Conservation (phyloP, 257 asterid species). For the Solanum chmielewskii region DNA sequence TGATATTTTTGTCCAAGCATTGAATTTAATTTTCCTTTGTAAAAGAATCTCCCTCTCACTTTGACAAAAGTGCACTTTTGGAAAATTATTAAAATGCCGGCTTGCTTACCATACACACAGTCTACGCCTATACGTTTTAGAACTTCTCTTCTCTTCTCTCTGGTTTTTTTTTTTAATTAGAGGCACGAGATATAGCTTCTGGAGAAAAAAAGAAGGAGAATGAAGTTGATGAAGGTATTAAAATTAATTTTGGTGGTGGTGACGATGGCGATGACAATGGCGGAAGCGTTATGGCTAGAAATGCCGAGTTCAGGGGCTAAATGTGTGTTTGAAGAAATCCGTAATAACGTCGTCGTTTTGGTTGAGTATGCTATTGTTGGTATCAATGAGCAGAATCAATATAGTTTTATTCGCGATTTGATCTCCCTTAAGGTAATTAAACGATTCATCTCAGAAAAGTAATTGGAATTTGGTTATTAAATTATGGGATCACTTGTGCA, state of each 20-base stretch:
- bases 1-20: too few species aligned
- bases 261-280: conserved; percentile 19
- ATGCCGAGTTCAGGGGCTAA: conserved; percentile 46
- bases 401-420: conserved; percentile 27
- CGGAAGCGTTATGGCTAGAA: conserved; percentile 55
- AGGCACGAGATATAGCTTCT: not conserved
- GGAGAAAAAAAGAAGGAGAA: not conserved
- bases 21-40: too few species aligned
- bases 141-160: not conserved
- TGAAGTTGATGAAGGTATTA: not conserved
- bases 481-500: not conserved
- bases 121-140: not conserved
- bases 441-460: too few species aligned
- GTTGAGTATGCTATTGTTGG: conserved; percentile 50
- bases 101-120: not conserved
- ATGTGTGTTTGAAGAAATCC: conserved; percentile 68
- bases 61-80: not conserved
- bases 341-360: conserved; percentile 53
- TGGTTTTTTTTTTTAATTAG: not conserved
- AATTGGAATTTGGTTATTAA: not conserved
- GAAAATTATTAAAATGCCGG: not conserved
- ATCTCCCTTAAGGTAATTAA: conserved; percentile 45
- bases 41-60: not conserved
- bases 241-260: not conserved
- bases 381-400: conserved; percentile 22